Base-by-base conservation (phyloP, 768 basidiomycete species). In the Macrocybe gigantea region DNA sequence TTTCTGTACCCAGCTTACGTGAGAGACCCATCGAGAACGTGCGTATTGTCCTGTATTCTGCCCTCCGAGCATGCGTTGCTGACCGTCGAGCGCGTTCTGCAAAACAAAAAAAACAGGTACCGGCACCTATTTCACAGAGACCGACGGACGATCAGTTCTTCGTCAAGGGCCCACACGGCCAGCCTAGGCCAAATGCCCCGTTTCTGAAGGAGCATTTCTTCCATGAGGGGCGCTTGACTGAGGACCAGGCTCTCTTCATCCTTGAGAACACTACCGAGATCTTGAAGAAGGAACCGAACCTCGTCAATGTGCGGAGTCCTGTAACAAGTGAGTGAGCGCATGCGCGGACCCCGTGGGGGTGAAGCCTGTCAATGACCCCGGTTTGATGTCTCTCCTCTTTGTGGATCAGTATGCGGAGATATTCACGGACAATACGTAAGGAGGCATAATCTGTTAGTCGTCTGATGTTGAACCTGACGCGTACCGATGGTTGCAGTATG, bases 401-500 rank as follows among this genome's bases (percentile, higher is more conserved):
- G 22, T 22, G 22, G 22, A 22, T 22, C 22, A 94, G 93, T 97
- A 55, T 95, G 93, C 60, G 94, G 94, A 14, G 94, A 97, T 71
- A 93, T 97, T 40, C 94, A 97, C 58, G 94, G 94, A 7, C 94
- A 97, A 86, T 97, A 92, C 66, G 93, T 94, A 64, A 37, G 54
- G 56, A 36, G 13, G 22, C 22, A 22, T 22, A 22, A 1, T 22
- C 22, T 22, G 2, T 22, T 22, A 4, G 22, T 32, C 15, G 11
- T 51, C 31, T 9, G 37, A 31, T 22, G 7, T 12, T 33, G 38
- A n/a, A 11, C 35, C 44, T n/a, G 33, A 36, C 48, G 39, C 47
- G 36, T 33, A 13, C 33, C 30, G 5, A 7, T 22, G 33, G 8
- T 22, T 41, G 30, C 59, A 97, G 93, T 98, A 93, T 64, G 95